Base-by-base conservation (phyloP, 2,329 filamentous ascomycete genomes). In the Fonsecaea erecta region DNA sequence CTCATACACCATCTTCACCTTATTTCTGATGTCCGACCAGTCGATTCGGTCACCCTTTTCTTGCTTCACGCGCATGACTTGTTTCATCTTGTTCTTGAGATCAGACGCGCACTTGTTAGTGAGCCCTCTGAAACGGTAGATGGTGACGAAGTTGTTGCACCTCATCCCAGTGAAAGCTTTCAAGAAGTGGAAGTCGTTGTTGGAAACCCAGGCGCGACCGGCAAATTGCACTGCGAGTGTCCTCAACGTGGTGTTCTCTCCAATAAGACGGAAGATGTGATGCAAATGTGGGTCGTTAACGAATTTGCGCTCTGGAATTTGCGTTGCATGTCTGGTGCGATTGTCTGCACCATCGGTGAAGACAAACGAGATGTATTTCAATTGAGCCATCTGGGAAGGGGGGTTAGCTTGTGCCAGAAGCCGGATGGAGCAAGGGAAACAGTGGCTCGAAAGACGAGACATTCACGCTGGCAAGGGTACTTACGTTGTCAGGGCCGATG, bases 251-350 rank as follows among this genome's bases (percentile, higher is more conserved):
- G 76, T 75, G 21, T 79, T 70, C 7, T 76, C 74, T 24, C 72
- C 74, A 14, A 85, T 74, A 43, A 81, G 75, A 6, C 79, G 77
- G 8, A 84, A 73, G 35, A 79, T 76, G 28, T 80, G 78, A 46
- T 81, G 75, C 46, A 85, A 71, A 40, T 80, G 75, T 8, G 79
- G 75, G 67, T 85, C 82, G 52, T 81, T 75, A 54, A 83, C 76
- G 64, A 80, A 84, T 28, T 81, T 79, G n/a, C 81, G 80, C 43
- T 46, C 21, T 12, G 18, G 34, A 30, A 30, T 58, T 24, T 79
- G 55, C 70, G 52, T 76, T 71, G 0, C 14, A 14, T n/a, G 18
- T 51, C 46, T 52, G 11, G 57, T 34, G n/a, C 43, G 46, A 60
- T 76, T 77, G 2, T 77, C 78, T 5, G 73, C 72, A 0, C 80